Percentiles rank a stretch among this genome's conserved stretches.
phyloP scores from a whole-genome alignment of 1,284 basidiomycete genomes.

The Polyporus tsugae region DNA sequence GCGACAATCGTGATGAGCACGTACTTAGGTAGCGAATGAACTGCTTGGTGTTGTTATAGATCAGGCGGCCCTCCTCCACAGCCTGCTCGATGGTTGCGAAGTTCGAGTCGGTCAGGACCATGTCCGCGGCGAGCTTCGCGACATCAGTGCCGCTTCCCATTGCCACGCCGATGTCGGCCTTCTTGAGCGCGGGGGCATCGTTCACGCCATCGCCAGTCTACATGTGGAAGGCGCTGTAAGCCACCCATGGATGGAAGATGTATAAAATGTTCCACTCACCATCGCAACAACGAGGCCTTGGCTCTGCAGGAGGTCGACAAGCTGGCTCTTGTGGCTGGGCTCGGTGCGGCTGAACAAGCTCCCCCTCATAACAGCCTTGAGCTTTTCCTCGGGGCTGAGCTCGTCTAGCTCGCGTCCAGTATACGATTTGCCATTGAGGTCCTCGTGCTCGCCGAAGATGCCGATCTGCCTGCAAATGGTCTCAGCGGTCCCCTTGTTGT shows the following conservation, averaged over 20 bases:
- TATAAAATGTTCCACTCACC: conserved; percentile 57
- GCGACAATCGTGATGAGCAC: conserved; percentile 39
- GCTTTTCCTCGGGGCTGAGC: conserved; percentile 81
- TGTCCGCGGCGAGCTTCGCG: conserved; percentile 97
- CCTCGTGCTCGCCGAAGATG: conserved; percentile 86
- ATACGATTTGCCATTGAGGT: conserved; percentile 91
- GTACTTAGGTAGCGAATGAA: conserved; percentile 92
- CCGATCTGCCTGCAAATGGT: conserved; percentile 97
- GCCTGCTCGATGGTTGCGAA: conserved; percentile 95
- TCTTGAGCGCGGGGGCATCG: conserved; percentile 96
- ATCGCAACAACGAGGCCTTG: conserved; percentile 97
- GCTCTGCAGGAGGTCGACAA: conserved; percentile 95
- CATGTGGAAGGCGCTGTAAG: conserved; percentile 24
- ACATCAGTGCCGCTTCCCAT: conserved; percentile 99
- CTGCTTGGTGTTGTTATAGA: conserved; percentile 99
- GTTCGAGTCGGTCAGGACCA: conserved; percentile 91
- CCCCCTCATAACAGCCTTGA: conserved; percentile 86
- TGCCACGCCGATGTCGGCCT: conserved; percentile 98
- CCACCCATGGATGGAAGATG: background rate
- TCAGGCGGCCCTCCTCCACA: conserved; percentile 95
- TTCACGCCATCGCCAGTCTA: conserved; percentile 96
- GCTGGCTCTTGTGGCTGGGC: conserved; percentile 93
- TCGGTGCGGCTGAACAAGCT: conserved; percentile 94
- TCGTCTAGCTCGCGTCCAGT: conserved; percentile 94
- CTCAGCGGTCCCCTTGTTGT: conserved; percentile 98